Conservation (phyloP, 345 rosid genomes). For the Brassica rapa region DNA sequence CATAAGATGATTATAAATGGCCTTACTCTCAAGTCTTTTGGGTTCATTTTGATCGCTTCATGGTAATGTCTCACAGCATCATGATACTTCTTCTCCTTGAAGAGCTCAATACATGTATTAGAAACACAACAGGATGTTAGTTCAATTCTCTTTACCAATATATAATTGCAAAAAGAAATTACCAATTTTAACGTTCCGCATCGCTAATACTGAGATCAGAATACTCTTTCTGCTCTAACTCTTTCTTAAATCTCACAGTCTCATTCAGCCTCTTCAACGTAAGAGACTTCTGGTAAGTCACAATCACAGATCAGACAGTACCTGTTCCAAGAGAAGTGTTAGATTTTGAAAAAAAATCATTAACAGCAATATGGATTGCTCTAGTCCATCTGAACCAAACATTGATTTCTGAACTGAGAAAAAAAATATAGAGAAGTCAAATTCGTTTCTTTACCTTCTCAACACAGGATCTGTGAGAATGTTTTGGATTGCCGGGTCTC, state of each 20-base stretch:
- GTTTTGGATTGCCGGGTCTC: constrained; percentile 48
- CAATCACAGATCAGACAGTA: constrained; percentile 50
- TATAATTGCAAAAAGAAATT: not conserved
- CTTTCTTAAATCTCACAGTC: constrained; percentile 88
- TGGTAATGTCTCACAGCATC: constrained; percentile 87
- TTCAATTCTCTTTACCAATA: not conserved
- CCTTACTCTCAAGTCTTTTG: constrained; percentile 67
- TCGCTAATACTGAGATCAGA: constrained; percentile 84
- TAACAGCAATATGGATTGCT: no score
- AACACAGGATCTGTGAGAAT: constrained; percentile 93
- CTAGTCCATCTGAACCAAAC: no score
- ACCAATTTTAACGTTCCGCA: constrained; percentile 98
- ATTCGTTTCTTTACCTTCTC: constrained; percentile 60
- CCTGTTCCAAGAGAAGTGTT: no score
- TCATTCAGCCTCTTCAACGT: constrained; percentile 90
- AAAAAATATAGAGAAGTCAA: no score
- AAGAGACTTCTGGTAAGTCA: constrained; percentile 94
- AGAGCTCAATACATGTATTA: constrained; percentile 74
- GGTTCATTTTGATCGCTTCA: constrained; percentile 85
- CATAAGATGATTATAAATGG: not conserved
- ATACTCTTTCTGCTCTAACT: constrained; percentile 84
- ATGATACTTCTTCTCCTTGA: constrained; percentile 89
- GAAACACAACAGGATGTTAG: not conserved
- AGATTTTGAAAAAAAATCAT: no score
- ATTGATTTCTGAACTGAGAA: no score